Evolutionary conservation across 2,329 filamentous ascomycete species (phyloP).

Genomic region (Cadophora sp.): DNA sequence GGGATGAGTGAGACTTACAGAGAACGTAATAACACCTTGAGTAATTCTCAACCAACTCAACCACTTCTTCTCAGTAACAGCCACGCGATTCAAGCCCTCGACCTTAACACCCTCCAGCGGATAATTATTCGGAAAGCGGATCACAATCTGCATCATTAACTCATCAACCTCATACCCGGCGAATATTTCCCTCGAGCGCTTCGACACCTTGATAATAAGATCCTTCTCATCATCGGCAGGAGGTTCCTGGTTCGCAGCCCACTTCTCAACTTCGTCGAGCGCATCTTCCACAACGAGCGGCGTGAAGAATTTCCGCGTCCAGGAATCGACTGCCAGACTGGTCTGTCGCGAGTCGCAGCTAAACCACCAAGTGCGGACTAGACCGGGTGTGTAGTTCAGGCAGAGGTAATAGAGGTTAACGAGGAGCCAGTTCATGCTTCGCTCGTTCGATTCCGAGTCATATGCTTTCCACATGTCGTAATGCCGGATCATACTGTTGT

Average conservation of each 20-base stretch:
- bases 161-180: conserved; percentile 91
- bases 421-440: conserved; percentile 82
- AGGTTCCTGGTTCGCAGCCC: conserved; percentile 63
- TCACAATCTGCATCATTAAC: conserved; percentile 79
- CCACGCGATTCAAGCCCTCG: conserved; percentile 79
- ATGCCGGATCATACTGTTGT: conserved; percentile 58
- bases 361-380: conserved; percentile 86
- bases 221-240: conserved; percentile 59
- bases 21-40: conserved; percentile 92
- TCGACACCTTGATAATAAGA: conserved; percentile 73
- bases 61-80: conserved; percentile 91
- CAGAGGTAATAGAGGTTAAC: conserved; percentile 86
- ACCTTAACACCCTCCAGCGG: conserved; percentile 83
- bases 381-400: conserved; percentile 76
- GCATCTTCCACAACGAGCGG: conserved; percentile 70
- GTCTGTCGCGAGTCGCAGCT: conserved; percentile 83
- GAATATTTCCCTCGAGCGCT: conserved; percentile 75
- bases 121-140: conserved; percentile 81
- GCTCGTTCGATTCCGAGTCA: conserved; percentile 67
- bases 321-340: conserved; percentile 77
- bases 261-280: conserved; percentile 71
- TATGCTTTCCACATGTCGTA: conserved; percentile 60
- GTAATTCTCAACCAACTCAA: conserved; percentile 87
- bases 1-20: conserved; percentile 52
- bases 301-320: conserved; percentile 87